These are phyloP conservation scores for Cephalotrichum gorgonifer DNA, from an alignment of 2,329 filamentous ascomycete genomes.

Conservation along the genomic window DNA sequence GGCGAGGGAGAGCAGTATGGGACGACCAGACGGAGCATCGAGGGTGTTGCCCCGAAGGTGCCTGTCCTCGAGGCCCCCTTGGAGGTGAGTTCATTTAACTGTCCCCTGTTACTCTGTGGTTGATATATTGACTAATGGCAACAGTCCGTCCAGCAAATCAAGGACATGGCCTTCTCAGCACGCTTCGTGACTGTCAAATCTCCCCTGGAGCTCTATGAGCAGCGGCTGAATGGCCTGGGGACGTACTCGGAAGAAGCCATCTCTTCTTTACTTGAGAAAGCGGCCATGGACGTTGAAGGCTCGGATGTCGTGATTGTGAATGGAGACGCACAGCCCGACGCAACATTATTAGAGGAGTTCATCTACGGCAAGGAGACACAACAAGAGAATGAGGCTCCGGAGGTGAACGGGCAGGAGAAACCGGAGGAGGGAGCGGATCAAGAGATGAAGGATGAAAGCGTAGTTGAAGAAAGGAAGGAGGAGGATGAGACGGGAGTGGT, in stretches of 20 bases:
- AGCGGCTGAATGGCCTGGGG: not conserved
- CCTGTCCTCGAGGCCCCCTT: conserved; percentile 42
- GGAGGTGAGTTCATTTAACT: conserved; percentile 30
- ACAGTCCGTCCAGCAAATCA: conserved; percentile 45
- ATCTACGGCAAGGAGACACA: conserved; percentile 13
- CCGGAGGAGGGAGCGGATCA: not conserved
- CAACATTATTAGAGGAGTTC: conserved; percentile 14
- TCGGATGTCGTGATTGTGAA: conserved; percentile 13
- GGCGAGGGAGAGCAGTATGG: conserved; percentile 41
- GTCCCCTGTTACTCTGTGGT: not conserved
- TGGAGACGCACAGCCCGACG: conserved; percentile 14
- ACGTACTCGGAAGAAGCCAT: conserved; percentile 2
- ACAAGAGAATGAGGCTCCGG: not conserved
- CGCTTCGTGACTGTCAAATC: conserved; percentile 44
- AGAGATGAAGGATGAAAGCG: not conserved
- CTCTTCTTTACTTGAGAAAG: conserved; percentile 4
- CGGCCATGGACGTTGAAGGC: conserved; percentile 8
- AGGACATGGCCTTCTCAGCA: conserved; percentile 44
- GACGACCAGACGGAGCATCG: conserved; percentile 42
- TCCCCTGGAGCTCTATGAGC: conserved; percentile 12
- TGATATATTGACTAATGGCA: conserved; percentile 1
- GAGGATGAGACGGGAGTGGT: not conserved
- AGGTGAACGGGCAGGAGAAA: too few species aligned
- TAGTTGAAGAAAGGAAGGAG: not conserved
- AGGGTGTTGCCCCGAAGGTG: conserved; percentile 47